Evolutionary conservation across 441 rosid species (phyloP).

Genomic region (Populus hybrid): DNA sequence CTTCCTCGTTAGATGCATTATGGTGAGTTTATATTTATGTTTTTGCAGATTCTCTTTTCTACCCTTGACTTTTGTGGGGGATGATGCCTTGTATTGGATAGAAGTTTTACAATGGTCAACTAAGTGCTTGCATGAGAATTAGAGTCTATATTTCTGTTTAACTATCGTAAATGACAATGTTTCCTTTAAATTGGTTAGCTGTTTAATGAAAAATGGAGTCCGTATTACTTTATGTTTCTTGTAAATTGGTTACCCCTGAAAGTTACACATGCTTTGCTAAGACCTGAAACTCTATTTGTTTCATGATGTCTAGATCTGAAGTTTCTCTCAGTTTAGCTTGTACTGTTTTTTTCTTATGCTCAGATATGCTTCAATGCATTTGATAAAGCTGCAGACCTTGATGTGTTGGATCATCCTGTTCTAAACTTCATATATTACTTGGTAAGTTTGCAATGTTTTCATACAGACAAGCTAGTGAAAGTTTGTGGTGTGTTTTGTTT

Average conservation of each 20-base stretch:
- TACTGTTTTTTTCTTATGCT: too few species aligned
- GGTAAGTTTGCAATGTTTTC: too few species aligned
- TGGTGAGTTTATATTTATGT: conserved; percentile 46
- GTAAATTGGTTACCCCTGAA: background rate
- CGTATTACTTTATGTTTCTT: background rate
- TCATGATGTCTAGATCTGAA: too few species aligned
- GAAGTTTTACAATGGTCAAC: background rate
- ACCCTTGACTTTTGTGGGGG: background rate
- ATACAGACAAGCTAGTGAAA: too few species aligned
- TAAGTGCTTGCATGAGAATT: background rate
- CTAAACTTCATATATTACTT: too few species aligned
- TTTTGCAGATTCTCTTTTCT: background rate
- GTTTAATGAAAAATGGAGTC: background rate
- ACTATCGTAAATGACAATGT: background rate
- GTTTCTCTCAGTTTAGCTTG: too few species aligned
- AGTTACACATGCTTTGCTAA: background rate
- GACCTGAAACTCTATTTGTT: background rate
- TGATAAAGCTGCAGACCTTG: too few species aligned
- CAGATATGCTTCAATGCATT: too few species aligned
- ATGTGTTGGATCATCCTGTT: too few species aligned
- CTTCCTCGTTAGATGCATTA: conserved; percentile 44
- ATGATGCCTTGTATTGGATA: background rate
- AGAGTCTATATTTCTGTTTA: background rate
- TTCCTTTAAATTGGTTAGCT: background rate
- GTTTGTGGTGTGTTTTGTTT: too few species aligned